Percentiles rank a stretch among this genome's conserved stretches.
Conservation (phyloP, 345 rosid genomes). For the Eucalyptus tenuipes region DNA sequence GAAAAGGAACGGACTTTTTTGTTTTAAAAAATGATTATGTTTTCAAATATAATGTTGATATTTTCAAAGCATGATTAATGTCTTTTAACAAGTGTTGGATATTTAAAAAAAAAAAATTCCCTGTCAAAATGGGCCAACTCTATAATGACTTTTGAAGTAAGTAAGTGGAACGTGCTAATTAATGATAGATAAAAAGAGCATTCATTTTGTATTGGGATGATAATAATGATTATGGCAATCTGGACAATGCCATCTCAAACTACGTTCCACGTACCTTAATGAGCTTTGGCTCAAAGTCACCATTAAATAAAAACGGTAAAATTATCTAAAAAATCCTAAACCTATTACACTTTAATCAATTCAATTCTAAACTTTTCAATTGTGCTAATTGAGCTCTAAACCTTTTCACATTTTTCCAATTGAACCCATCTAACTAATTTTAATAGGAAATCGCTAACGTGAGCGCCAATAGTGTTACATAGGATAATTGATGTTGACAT, state of each 20-base stretch:
- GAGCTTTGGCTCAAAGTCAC: background rate
- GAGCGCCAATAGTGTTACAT: rapidly evolving
- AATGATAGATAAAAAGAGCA: constrained; percentile 9
- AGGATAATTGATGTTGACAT: no score
- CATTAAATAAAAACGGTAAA: background rate
- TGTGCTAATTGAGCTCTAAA: no score
- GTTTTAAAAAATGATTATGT: background rate
- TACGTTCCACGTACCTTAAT: background rate
- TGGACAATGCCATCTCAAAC: background rate
- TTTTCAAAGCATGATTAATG: background rate
- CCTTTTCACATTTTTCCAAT: no score
- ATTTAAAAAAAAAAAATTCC: background rate
- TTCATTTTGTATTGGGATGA: background rate
- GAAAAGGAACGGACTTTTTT: background rate
- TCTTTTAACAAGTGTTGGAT: background rate
- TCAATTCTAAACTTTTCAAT: rapidly evolving
- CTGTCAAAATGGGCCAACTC: background rate
- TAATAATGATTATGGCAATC: background rate
- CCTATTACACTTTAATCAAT: rapidly evolving
- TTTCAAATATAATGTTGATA: background rate
- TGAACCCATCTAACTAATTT: background rate
- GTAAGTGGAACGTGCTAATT: constrained; percentile 39
- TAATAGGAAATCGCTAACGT: no score
- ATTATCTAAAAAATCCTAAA: rapidly evolving
- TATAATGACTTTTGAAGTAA: constrained; percentile 16